A percentile compares a stretch with the other conserved stretches of the same genome.
phyloP scores from a whole-genome alignment of 371 early-diverging fungal species.

The Apophysomyces ossiformis region DNA sequence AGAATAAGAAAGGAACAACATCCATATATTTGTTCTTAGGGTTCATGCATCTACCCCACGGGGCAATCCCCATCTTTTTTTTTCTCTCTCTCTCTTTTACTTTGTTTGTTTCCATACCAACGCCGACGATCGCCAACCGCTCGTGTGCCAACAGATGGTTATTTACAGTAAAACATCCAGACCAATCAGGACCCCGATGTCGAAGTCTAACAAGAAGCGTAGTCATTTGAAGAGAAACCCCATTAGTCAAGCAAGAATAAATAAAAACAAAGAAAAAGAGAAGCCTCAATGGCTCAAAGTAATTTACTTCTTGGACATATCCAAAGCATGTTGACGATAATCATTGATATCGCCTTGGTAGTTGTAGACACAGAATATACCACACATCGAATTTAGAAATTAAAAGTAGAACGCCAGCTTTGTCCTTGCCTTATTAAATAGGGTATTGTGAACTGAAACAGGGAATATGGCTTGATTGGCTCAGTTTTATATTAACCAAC shows the following conservation, averaged over 20 bases:
- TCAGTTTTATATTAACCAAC: too few relatives aligned
- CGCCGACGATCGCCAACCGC: constrained; percentile 96
- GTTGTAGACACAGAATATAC: constrained; percentile 93
- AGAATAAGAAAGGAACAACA: background rate
- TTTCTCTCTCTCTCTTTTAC: background rate
- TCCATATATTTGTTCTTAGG: too few relatives aligned
- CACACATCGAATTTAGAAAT: constrained; percentile 76
- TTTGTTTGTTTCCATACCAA: constrained; percentile 57
- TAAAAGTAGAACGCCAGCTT: too few relatives aligned
- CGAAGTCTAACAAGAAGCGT: constrained; percentile 56
- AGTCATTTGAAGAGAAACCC: constrained; percentile 18
- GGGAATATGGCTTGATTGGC: too few relatives aligned
- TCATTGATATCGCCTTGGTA: constrained; percentile 76
- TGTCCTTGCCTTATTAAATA: too few relatives aligned
- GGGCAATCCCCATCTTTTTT: background rate
- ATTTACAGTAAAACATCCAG: constrained; percentile 78
- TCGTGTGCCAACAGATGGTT: constrained; percentile 94
- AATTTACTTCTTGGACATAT: constrained; percentile 85
- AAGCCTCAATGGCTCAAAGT: too few relatives aligned
- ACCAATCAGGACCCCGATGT: constrained; percentile 98
- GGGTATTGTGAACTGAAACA: too few relatives aligned
- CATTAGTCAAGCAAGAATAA: background rate
- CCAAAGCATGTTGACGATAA: constrained; percentile 84
- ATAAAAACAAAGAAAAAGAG: background rate
- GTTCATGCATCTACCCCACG: too few relatives aligned